Conservation (phyloP, 768 basidiomycete species). For the Leccinum broughii region DNA sequence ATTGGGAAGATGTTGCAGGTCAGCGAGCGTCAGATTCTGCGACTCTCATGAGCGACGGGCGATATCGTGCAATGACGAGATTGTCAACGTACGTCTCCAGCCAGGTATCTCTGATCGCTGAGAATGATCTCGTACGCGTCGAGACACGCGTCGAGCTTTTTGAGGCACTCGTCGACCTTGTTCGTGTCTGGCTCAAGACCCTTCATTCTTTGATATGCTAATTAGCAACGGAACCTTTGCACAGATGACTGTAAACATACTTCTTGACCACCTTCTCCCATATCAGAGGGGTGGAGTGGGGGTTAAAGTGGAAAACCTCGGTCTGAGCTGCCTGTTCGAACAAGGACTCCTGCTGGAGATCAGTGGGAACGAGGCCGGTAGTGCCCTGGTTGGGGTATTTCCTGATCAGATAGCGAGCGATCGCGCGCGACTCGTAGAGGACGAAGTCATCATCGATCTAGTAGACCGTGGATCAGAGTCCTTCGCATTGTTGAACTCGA, state of each 20-base stretch:
- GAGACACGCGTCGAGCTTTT: slow-evolving; percentile 37
- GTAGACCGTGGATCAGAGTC: too few species aligned
- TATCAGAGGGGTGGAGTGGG: not conserved
- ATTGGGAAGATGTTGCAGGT: slow-evolving; percentile 58
- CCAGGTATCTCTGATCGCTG: slow-evolving; percentile 54
- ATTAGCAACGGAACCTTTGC: not conserved
- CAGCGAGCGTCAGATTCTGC: slow-evolving; percentile 53
- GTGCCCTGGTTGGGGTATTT: too few species aligned
- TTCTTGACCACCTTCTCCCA: not conserved
- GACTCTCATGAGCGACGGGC: slow-evolving; percentile 1
- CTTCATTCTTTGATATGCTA: not conserved
- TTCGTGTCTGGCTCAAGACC: slow-evolving; percentile 21
- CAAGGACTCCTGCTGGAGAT: not conserved
- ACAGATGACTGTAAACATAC: not conserved
- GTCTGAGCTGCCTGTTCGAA: not conserved
- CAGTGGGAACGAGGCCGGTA: not conserved
- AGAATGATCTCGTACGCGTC: slow-evolving; percentile 56
- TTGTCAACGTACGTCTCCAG: slow-evolving; percentile 48
- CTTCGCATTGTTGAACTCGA: too few species aligned
- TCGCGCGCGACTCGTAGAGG: too few species aligned
- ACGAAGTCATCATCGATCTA: too few species aligned
- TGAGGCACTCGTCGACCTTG: slow-evolving; percentile 14
- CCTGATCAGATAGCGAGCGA: too few species aligned
- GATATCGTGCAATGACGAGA: not conserved
- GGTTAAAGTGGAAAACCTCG: not conserved